A percentile compares a stretch with the other conserved stretches of the same genome.
Evolutionary conservation across 257 asterid genomes (phyloP).

Genomic region (Lycium barbarum): DNA sequence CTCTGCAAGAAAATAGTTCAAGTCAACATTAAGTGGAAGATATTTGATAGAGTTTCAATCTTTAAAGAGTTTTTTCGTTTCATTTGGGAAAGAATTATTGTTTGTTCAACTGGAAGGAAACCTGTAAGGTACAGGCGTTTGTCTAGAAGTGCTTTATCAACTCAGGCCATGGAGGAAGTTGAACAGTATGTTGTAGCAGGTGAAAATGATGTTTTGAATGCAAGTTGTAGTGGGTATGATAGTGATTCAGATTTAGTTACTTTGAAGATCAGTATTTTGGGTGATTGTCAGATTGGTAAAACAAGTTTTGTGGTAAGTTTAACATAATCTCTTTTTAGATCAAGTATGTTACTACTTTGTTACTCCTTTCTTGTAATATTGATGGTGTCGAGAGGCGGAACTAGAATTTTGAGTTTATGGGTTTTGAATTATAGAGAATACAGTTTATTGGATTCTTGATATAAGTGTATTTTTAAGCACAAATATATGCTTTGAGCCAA

Average conservation of each 20-base stretch:
- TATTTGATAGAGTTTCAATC: constrained; percentile 55
- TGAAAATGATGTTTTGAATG: constrained; percentile 35
- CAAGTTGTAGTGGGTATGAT: constrained; percentile 50
- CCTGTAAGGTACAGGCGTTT: constrained; percentile 46
- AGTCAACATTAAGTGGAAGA: constrained; percentile 66
- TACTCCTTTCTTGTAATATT: background rate
- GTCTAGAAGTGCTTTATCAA: background rate
- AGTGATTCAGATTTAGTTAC: constrained; percentile 83
- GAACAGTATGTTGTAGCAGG: constrained; percentile 3
- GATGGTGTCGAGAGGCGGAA: background rate
- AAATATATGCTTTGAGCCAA: background rate
- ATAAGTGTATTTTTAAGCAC: background rate
- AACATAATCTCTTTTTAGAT: background rate
- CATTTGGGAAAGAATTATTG: constrained; percentile 66
- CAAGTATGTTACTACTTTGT: background rate
- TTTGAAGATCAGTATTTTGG: constrained; percentile 82
- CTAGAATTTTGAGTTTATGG: background rate
- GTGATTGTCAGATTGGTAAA: constrained; percentile 93
- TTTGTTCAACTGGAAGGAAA: constrained; percentile 58
- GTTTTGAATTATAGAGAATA: background rate
- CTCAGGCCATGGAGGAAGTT: constrained; percentile 18
- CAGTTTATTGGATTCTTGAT: background rate
- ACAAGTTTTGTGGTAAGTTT: constrained; percentile 77
- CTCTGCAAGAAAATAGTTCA: constrained; percentile 68
- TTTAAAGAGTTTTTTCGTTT: constrained; percentile 58